phyloP scores from a whole-genome alignment of 441 rosid species.

The Syzygium malaccense region DNA sequence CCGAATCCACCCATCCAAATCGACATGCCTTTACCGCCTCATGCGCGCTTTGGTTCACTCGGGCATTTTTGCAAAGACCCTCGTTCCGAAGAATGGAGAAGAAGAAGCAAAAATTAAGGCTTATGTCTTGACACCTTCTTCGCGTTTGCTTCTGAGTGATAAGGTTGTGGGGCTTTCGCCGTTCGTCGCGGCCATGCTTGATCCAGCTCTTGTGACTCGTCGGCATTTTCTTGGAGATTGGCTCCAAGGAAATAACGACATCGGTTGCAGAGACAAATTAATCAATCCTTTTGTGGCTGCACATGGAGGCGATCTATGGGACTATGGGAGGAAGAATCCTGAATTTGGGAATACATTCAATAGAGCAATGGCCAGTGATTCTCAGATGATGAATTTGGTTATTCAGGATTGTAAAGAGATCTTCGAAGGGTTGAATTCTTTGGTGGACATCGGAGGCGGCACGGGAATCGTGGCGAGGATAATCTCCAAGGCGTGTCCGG shows the following conservation, averaged over 20 bases:
- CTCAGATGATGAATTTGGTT: no score
- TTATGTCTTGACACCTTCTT: slow-evolving; percentile 22
- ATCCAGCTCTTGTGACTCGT: slow-evolving; percentile 11
- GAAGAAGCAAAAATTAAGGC: slow-evolving; percentile 6
- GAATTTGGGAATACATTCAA: no score
- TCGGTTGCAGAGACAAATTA: not conserved
- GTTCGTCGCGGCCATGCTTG: slow-evolving; percentile 17
- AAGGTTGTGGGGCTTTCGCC: slow-evolving; percentile 18
- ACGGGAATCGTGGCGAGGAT: no score
- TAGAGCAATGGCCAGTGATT: no score
- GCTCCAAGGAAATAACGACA: slow-evolving; percentile 12
- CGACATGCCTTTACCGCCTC: slow-evolving; percentile 7
- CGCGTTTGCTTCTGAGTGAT: slow-evolving; percentile 23
- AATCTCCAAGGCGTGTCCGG: no score
- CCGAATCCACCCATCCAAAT: slow-evolving; percentile 18
- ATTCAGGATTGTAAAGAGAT: no score
- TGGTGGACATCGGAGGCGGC: no score
- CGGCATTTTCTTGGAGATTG: slow-evolving; percentile 20
- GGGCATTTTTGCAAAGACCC: slow-evolving; percentile 16
- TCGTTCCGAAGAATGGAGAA: not conserved
- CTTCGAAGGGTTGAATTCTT: no score
- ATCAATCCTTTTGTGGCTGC: no score
- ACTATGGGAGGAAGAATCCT: no score
- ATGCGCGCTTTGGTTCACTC: slow-evolving; percentile 25
- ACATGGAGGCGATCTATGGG: no score